phyloP scores from a whole-genome alignment of 2,329 filamentous ascomycete genomes.

The Colletotrichum kahawae region DNA sequence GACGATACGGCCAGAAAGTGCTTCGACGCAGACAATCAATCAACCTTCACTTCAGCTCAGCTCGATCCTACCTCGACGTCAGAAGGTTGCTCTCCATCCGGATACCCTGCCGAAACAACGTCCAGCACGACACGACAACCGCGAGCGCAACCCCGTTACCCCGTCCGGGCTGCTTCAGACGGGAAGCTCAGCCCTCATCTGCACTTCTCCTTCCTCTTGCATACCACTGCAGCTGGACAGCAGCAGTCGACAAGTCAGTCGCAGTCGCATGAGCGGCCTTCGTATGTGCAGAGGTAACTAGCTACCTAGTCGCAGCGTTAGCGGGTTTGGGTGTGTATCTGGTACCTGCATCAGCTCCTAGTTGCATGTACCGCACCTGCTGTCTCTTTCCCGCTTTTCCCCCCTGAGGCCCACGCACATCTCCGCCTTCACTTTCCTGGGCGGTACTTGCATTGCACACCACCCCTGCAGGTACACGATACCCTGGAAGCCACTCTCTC shows the following conservation, averaged over 20 bases:
- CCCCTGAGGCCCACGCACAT: conserved; percentile 17
- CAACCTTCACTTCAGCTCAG: not conserved
- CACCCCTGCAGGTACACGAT: conserved; percentile 21
- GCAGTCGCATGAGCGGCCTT: not conserved
- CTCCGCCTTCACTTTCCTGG: conserved; percentile 18
- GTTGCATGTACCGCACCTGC: conserved; percentile 16
- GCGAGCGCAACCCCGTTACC: not conserved
- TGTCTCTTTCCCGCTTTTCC: conserved; percentile 15
- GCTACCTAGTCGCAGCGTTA: conserved; percentile 7
- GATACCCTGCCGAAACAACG: not conserved
- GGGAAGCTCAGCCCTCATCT: not conserved
- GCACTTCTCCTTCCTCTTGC: not conserved
- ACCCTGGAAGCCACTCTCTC: not conserved
- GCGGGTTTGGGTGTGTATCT: conserved; percentile 18
- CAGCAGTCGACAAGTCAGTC: not conserved
- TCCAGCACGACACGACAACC: not conserved
- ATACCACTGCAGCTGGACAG: not conserved
- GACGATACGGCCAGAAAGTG: not conserved
- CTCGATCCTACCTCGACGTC: not conserved
- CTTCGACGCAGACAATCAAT: not conserved
- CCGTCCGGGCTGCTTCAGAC: not conserved
- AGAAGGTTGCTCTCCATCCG: not conserved
- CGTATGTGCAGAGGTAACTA: not conserved
- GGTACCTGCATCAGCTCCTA: conserved; percentile 19
- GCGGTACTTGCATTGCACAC: conserved; percentile 14